Base-by-base conservation (phyloP, 148 eudicot species). In the Spergularia marina region DNA sequence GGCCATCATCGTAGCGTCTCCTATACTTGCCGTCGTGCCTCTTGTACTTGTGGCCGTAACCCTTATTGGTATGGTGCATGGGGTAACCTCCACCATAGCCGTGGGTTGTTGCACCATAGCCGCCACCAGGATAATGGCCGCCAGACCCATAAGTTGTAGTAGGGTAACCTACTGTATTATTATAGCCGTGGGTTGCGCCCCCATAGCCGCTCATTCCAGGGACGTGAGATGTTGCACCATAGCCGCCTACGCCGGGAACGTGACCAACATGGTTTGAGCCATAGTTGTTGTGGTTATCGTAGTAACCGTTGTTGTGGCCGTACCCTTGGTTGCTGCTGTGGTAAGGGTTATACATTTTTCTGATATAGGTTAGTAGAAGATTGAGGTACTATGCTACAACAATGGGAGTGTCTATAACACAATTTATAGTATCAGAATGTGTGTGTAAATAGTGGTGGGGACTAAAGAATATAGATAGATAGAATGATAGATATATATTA, bases 1-100 rank as follows among this genome's bases (percentile, higher is more conserved):
- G 58, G 52, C 68, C 74, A 69, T 58, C 79, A 69, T 69, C 49
- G 30, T 77, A 54, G 66, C 68, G 78, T 21, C 70, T 44, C 49
- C 10, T 44, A 9, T 44, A 9, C 15, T 51, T 58, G 11, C 7
- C 12, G 52, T 18, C 52, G 47, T 65, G 52, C 17, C 40, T 36
- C 71, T 66, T 40, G 52, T 55, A 6, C 41, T 12, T 20, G 47
- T 65, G 53, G 36, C 36, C 36, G 20, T 41, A 20, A 4, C 71
- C 77, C 52, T 4, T n/a, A n/a, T n/a, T 6, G 23, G 15, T 47
- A 34, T 41, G 34, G 73, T 74, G 36, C 65, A 72, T 72, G 65
- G 47, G 47, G 9, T 15, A 20, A 25, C 44, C 54, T 44, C 49
- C 49, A 15, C 77, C 71, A 53, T 65, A 47, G 12, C 71, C 70